A percentile compares a stretch with the other conserved stretches of the same genome.
phyloP scores from a whole-genome alignment of 352 stramenopile species.

The Phytophthora aleatoria region DNA sequence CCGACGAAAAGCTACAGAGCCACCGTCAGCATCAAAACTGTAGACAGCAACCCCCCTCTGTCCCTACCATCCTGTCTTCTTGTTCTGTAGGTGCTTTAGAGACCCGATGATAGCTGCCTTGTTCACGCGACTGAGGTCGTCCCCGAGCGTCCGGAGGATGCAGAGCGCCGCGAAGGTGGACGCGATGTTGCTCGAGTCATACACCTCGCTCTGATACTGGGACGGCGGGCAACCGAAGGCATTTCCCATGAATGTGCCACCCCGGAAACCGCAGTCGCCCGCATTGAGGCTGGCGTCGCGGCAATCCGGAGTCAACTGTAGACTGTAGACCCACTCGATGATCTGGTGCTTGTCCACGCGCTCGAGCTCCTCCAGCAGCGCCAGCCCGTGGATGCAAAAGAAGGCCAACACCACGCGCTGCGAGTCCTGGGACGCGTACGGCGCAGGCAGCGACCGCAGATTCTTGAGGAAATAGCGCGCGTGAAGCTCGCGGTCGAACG shows the following conservation, averaged over 20 bases:
- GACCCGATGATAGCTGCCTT: conserved; percentile 67
- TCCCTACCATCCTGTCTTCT: conserved; percentile 62
- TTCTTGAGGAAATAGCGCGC: conserved; percentile 83
- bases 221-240: conserved; percentile 47
- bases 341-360: conserved; percentile 70
- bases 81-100: conserved; percentile 78
- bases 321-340: conserved; percentile 87
- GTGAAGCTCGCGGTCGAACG: conserved; percentile 79
- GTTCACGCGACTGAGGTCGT: conserved; percentile 80
- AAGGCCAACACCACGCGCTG: conserved; percentile 85
- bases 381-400: conserved; percentile 87
- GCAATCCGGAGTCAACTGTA: conserved; percentile 78
- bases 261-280: conserved; percentile 77
- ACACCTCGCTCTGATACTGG: conserved; percentile 70
- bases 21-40: background rate
- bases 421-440: conserved; percentile 82
- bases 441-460: conserved; percentile 63
- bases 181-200: conserved; percentile 87
- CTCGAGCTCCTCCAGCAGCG: conserved; percentile 78
- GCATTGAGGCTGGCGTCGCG: conserved; percentile 68
- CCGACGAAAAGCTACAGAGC: conserved; percentile 66
- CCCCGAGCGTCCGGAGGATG: conserved; percentile 85
- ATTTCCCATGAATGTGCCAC: conserved; percentile 69
- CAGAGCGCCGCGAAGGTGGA: conserved; percentile 85
- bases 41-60: background rate